Base-by-base conservation (phyloP, 2,329 filamentous ascomycete species). In the Fusarium sp. region DNA sequence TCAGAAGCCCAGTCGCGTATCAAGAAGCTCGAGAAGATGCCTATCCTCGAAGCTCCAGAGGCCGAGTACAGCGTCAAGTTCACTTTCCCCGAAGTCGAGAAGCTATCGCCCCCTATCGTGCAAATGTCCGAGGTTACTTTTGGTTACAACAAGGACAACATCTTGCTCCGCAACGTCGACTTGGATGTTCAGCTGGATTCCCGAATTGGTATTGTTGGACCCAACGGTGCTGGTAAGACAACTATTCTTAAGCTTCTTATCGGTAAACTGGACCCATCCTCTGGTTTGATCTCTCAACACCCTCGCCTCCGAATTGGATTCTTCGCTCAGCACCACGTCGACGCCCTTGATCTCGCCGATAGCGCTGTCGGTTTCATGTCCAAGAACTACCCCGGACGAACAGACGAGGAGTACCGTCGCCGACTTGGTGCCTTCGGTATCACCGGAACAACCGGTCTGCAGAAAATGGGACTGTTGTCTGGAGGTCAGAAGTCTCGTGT, bases 11-110 rank as follows among this genome's bases (percentile, higher is more conserved):
- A 99, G 77, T 98, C 95, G 1, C 90, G 96, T 75, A 98, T 99
- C 87, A 99, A 99, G 86, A 99, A 99, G 78, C 85, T 99, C 65
- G 96, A 99, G 80, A 93, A 92, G 76, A 97, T 99, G 93, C 96
- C 96, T 3, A 83, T 97, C 2, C 86, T 99, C 51, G 91, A 97
- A 73, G 78, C 94, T 1, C 96, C 96, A 7, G 96, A 99, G 82
- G 89, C 89, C 61, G 95, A 97, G 79, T 99, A 99, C 84, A 93
- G 88, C 53, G 96, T 99, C 61, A 92, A 97, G 76, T 99, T 99
- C 87, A 92, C 90, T 72, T 99, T 99, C 83, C 96, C 96, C 11
- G 94, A 97, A 10, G 96, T 99, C 57, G 96, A 99, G 81, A 98
- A 98, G 81, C 85, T 99, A 60, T 97, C 95, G 19, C 95, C 96